Evolutionary conservation across 2,329 filamentous ascomycete genomes (phyloP).

Genomic region (Botrytis tulipae): DNA sequence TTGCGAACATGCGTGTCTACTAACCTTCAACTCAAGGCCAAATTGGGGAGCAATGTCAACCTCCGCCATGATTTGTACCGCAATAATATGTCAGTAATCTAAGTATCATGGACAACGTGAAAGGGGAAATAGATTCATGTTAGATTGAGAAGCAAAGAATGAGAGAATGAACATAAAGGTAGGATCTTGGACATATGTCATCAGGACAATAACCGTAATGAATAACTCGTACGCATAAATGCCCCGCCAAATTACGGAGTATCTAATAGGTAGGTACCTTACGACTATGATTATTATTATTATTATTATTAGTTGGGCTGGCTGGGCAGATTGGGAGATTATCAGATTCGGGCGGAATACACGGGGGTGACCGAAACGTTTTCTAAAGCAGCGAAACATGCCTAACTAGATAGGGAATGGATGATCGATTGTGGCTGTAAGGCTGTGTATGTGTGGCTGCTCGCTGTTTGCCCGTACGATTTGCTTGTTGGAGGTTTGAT

Average conservation of each 20-base stretch:
- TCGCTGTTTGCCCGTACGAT: background rate
- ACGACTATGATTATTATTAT: background rate
- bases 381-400: slow-evolving; percentile 11
- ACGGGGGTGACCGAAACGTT: background rate
- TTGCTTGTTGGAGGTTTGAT: background rate
- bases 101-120: slow-evolving; percentile 28
- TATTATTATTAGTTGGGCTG: slow-evolving; percentile 2
- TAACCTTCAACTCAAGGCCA: slow-evolving; percentile 89
- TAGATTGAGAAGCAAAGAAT: slow-evolving; percentile 18
- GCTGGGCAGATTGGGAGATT: slow-evolving; percentile 1
- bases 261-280: background rate
- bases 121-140: slow-evolving; percentile 25
- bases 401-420: background rate
- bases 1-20: slow-evolving; percentile 32
- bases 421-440: background rate
- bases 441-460: background rate
- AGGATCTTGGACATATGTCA: slow-evolving; percentile 10
- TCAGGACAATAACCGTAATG: slow-evolving; percentile 14
- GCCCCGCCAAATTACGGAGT: slow-evolving; percentile 18
- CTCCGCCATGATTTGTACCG: slow-evolving; percentile 63
- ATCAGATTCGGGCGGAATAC: background rate
- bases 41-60: slow-evolving; percentile 82
- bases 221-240: slow-evolving; percentile 18
- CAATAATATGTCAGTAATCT: slow-evolving; percentile 13
- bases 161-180: slow-evolving; percentile 6